Conservation (phyloP, 495 filamentous ascomycete genomes). For the Tuber indicum region DNA sequence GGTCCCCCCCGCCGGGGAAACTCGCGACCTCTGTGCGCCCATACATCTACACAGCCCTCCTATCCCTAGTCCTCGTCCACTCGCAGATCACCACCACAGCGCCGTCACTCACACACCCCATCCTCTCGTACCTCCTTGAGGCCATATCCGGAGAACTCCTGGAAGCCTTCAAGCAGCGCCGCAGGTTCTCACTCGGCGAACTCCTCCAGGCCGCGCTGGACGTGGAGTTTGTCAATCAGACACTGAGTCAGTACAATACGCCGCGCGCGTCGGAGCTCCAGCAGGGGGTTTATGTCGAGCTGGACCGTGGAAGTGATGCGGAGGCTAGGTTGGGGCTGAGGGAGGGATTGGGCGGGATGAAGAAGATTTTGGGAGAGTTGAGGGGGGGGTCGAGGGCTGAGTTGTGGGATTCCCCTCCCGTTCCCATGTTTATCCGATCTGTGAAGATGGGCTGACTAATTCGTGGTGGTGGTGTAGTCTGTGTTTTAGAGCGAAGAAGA, state of each 20-base stretch:
- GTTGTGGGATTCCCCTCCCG: slow-evolving; percentile 49
- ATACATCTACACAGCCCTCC: slow-evolving; percentile 80
- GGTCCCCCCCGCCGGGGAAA: slow-evolving; percentile 55
- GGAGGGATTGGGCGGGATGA: slow-evolving; percentile 81
- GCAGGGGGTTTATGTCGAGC: slow-evolving; percentile 77
- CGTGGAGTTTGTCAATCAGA: slow-evolving; percentile 94
- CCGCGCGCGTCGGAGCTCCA: slow-evolving; percentile 72
- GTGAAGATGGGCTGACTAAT: background rate
- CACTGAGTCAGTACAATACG: slow-evolving; percentile 76
- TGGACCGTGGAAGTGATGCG: slow-evolving; percentile 80
- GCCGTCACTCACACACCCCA: slow-evolving; percentile 59
- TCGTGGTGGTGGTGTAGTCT: slow-evolving; percentile 14
- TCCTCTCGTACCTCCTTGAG: slow-evolving; percentile 76
- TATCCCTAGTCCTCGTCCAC: slow-evolving; percentile 79
- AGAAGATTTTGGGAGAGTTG: slow-evolving; percentile 71
- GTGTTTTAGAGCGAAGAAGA: slow-evolving; percentile 40
- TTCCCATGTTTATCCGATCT: background rate
- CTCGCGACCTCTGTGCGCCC: slow-evolving; percentile 70
- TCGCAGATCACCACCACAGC: slow-evolving; percentile 82
- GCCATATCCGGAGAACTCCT: slow-evolving; percentile 65
- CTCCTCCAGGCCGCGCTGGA: slow-evolving; percentile 96
- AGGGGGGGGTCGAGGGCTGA: slow-evolving; percentile 76
- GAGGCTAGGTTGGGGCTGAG: slow-evolving; percentile 72
- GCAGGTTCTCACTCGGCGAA: slow-evolving; percentile 63
- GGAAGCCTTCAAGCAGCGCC: slow-evolving; percentile 59